phyloP scores from a whole-genome alignment of 495 filamentous ascomycete genomes.

The Immersiella caudata region DNA sequence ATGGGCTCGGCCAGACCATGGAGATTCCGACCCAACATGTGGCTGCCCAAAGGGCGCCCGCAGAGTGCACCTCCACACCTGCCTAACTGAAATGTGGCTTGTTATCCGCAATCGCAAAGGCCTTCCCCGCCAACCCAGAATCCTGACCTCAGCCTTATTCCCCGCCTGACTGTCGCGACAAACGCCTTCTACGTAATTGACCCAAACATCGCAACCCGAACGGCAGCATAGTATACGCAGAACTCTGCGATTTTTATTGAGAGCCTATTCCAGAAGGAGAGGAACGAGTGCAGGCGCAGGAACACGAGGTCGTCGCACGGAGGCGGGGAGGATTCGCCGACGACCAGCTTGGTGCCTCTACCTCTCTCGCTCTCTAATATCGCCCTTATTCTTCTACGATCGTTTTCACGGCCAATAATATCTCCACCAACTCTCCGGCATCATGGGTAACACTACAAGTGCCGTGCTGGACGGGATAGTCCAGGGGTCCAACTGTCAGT shows the following conservation, averaged over 20 bases:
- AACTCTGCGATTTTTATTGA: not conserved
- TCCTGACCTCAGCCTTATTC: constrained; percentile 1
- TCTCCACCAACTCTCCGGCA: constrained; percentile 35
- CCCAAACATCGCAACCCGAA: too few species aligned
- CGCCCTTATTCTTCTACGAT: not conserved
- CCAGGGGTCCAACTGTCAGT: constrained; percentile 88
- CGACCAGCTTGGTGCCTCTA: not conserved
- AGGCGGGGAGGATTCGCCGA: not conserved
- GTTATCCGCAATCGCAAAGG: constrained; percentile 16
- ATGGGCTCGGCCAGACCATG: not conserved
- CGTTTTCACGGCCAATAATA: not conserved
- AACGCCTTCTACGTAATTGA: not conserved
- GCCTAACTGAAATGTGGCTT: not conserved
- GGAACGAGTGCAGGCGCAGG: not conserved
- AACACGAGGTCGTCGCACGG: not conserved
- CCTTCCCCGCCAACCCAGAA: constrained; percentile 9
- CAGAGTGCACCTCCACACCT: not conserved
- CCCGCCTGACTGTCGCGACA: not conserved
- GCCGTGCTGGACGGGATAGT: constrained; percentile 94
- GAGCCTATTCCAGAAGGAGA: not conserved
- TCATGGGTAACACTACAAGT: constrained; percentile 81
- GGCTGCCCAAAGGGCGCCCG: not conserved
- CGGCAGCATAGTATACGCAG: not conserved
- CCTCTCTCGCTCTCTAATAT: not conserved
- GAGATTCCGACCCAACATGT: not conserved